A percentile compares a stretch with the other conserved stretches of the same genome.
These are phyloP conservation scores for Vigna hirtella DNA, from an alignment of 306 rosid genomes.

Conservation along the genomic window DNA sequence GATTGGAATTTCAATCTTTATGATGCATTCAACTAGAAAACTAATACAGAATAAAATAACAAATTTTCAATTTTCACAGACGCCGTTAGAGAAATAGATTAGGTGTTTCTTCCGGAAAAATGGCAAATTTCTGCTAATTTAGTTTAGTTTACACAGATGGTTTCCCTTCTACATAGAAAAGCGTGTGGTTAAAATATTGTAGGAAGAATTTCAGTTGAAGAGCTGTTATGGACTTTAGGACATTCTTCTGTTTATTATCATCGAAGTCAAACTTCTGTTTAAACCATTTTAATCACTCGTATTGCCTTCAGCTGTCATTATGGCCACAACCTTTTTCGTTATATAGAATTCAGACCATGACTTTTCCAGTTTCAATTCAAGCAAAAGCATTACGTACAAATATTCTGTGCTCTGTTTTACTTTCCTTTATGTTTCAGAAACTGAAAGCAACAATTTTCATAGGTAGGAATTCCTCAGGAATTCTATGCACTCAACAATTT, in stretches of 20 bases:
- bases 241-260: not conserved
- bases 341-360: too few relatives aligned
- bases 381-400: too few relatives aligned
- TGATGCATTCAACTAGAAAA: not conserved
- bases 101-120: not conserved
- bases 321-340: too few relatives aligned
- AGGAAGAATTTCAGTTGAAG: not conserved
- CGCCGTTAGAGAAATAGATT: not conserved
- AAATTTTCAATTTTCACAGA: not conserved
- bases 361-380: too few relatives aligned
- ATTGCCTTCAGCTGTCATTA: not conserved
- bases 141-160: not conserved
- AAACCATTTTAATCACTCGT: not conserved
- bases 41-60: not conserved
- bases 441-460: too few relatives aligned
- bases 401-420: too few relatives aligned
- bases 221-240: not conserved
- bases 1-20: not conserved
- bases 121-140: not conserved
- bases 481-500: too few relatives aligned
- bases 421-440: too few relatives aligned
- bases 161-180: not conserved
- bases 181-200: not conserved
- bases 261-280: not conserved
- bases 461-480: too few relatives aligned